Base-by-base conservation (phyloP, 352 stramenopile genomes). In the Globisporangium spiculum region DNA sequence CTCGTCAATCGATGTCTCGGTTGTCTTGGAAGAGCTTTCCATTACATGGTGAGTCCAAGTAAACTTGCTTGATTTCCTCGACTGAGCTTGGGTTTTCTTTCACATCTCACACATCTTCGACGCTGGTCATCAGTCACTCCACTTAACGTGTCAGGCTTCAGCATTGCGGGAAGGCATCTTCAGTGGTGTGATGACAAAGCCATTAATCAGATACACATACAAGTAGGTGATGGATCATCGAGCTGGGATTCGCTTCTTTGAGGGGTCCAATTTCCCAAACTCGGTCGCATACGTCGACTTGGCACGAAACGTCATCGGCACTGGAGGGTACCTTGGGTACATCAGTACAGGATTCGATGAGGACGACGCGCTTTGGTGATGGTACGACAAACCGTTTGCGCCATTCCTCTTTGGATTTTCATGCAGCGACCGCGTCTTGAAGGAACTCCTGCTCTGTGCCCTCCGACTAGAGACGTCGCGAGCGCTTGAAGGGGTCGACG, bases 281-380 rank as follows among this genome's bases (percentile, higher is more conserved):
- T 75, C 70, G 3, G 66, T 75, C 0, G 67, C 68, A 67, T 89
- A 86, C 9, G 73, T 75, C 14, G 83, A 81, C 62, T 75, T 78
- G 20, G 65, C 71, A 26, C 69, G 74, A 46, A 85, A 90, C 20
- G 55, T 56, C n/a, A 58, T 65, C 24, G 80, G 74, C 41, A 85
- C 78, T 1, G 77, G 74, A 10, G 74, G 80, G 65, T 85, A 88
- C 14, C 80, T 68, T 57, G 72, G 71, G 24, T 89, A 86, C 32
- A 74, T 60, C 57, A 89, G 69, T 34, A 89, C 83, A 8, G 80
- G 80, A 57, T 89, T 90, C 18, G 44, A 52, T 12, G 44, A 52
- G 12, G 38, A 46, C 12, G 55, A n/a, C 1, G 2, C 68, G 18
- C 78, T 48, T n/a, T 46, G 56, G 9, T 34, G 56, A 5, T 34